A percentile compares a stretch with the other conserved stretches of the same genome.
Evolutionary conservation across 2,329 filamentous ascomycete genomes (phyloP).

Genomic region (Ceratocystis alfenasii): DNA sequence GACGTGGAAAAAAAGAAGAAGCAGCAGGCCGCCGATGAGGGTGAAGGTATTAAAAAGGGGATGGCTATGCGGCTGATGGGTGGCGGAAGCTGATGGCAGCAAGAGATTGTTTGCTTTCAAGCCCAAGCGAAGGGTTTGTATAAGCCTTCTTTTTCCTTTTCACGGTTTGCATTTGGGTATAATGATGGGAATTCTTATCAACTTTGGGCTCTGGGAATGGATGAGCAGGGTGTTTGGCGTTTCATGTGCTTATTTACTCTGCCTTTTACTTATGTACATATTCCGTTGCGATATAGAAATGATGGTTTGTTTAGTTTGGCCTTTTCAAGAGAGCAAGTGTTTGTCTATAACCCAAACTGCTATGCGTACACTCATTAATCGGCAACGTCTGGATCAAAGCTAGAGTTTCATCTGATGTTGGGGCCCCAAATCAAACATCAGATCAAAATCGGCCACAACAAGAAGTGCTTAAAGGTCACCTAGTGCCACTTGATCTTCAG

Average conservation of each 20-base stretch:
- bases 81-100: constrained; percentile 21
- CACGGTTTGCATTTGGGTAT: not conserved
- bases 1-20: constrained; percentile 50
- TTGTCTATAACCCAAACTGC: not conserved
- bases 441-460: not conserved
- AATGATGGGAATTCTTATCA: not conserved
- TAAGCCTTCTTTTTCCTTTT: not conserved
- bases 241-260: not conserved
- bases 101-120: not conserved
- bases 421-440: not conserved
- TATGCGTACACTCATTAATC: not conserved
- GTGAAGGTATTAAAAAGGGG: constrained; percentile 33
- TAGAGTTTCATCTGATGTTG: not conserved
- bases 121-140: not conserved
- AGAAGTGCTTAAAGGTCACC: not conserved
- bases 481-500: not conserved
- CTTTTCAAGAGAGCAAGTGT: not conserved
- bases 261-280: not conserved
- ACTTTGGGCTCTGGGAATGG: not conserved
- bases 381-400: not conserved
- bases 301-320: not conserved
- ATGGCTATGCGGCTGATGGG: constrained; percentile 36
- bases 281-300: not conserved
- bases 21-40: constrained; percentile 32
- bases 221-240: not conserved